Base-by-base conservation (phyloP, 2,329 filamentous ascomycete genomes). In the Diaporthe caulivora region DNA sequence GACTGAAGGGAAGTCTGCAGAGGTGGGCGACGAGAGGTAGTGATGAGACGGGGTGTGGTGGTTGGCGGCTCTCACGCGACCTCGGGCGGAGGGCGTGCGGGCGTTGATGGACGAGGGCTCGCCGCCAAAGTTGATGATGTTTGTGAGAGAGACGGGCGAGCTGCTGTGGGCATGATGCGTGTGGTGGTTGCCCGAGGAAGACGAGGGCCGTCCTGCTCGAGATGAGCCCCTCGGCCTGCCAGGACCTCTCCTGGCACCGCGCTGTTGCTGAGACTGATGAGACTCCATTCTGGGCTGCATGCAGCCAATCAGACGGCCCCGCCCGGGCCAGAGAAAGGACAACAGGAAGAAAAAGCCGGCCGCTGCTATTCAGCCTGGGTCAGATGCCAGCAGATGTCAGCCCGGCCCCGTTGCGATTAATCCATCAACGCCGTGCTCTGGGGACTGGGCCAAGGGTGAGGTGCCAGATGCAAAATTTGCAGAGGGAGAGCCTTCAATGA, bases 231-330 rank as follows among this genome's bases (percentile, higher is more conserved):
- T 69, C 64, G 68, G 51, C 47, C 72, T 70, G 42, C 69, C 69
- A 42, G 55, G 70, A 24, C 40, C 55, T 72, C 60, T 74, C 53
- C 58, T 74, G 13, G 60, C 17, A 65, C 72, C 69, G 53, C 74
- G 74, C 34, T 69, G 68, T 47, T 71, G 72, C 68, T 71, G 72
- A 51, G 34, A 55, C 51, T 71, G 72, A 62, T 70, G 74, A 72
- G 72, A 72, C 49, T 73, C 73, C 73, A 75, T 75, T 55, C 29
- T 71, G 73, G 44, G 24, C 62, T 67, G 62, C 62, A 53, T 53
- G 62, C 73, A 75, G 73, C 73, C 73, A 75, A 75, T 75, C 65
- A 73, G 73, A 62, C 44, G 71, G 67, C 44, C 49, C 57, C 53
- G 37, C 65, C 47, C 70, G 57, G 70, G 62, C 31, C 54, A 68